These are phyloP conservation scores for Coniosporium tulheliwenetii DNA, from an alignment of 2,329 filamentous ascomycete genomes.

Conservation along the genomic window DNA sequence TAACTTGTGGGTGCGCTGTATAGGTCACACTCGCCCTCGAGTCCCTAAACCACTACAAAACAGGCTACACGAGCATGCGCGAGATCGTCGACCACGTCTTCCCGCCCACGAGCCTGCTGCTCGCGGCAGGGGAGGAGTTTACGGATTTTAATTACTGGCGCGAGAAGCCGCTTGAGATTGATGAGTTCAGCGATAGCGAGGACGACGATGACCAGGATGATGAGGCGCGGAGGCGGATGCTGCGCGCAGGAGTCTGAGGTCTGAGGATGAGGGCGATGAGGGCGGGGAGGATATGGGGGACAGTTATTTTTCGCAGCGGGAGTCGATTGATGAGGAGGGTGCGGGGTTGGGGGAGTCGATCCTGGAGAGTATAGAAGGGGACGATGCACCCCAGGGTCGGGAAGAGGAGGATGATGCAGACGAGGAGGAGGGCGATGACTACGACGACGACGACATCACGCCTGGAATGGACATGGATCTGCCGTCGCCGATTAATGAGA, in stretches of 20 bases:
- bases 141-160: slow-evolving; percentile 98
- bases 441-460: slow-evolving; percentile 1
- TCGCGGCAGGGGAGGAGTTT: slow-evolving; percentile 82
- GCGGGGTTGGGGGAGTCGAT: not conserved
- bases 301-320: slow-evolving; percentile 5
- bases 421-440: slow-evolving; percentile 1
- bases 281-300: slow-evolving; percentile 11
- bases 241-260: slow-evolving; percentile 8
- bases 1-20: too few relatives aligned
- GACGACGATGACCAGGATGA: slow-evolving; percentile 32
- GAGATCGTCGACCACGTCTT: slow-evolving; percentile 98
- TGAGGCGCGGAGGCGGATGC: slow-evolving; percentile 4
- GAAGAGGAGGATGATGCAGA: slow-evolving; percentile 2
- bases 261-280: slow-evolving; percentile 14
- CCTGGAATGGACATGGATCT: too few relatives aligned
- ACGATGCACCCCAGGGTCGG: slow-evolving; percentile 3
- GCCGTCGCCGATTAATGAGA: too few relatives aligned
- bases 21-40: slow-evolving; percentile 55
- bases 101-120: slow-evolving; percentile 72
- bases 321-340: not conserved
- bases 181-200: slow-evolving; percentile 79
- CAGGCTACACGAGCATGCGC: slow-evolving; percentile 91
- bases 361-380: slow-evolving; percentile 2
- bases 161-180: slow-evolving; percentile 65
- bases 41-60: slow-evolving; percentile 85